Base-by-base conservation (phyloP, 805 yeast genomes). In the Brettanomyces nanus region DNA sequence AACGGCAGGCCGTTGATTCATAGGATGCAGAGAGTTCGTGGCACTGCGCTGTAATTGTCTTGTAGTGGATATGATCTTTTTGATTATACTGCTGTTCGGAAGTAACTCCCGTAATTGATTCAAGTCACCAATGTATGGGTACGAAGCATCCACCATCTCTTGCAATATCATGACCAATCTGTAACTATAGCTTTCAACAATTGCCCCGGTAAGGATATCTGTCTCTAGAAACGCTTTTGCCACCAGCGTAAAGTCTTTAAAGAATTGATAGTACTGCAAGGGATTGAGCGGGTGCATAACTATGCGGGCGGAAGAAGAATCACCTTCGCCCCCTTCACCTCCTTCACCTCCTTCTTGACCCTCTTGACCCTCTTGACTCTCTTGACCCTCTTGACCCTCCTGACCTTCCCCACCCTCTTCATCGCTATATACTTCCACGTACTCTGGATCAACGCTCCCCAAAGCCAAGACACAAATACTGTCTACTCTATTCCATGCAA, bases 111-210 rank as follows among this genome's bases (percentile, higher is more conserved):
- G 65, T 26, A 90, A 55, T 34, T 75, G 70, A 54, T 85, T 85
- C 37, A 76, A 65, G 45, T 87, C 95, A 0, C 86, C 77, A 33
- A 73, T 63, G 45, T 73, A 73, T 2, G 96, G 95, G 25, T 70
- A 66, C 3, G 90, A 89, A 28, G 75, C 79, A 47, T 85, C 95
- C 11, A 87, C 52, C 76, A 85, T 75, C 52, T 84, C 92, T 50
- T 77, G 81, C 43, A 89, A 61, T 27, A 90, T 59, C 48, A 86
- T 63, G 23, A 82, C 70, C 32, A 87, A 59, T 2, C 83, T 75
- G 51, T 86, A 94, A 45, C 69, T 71, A 51, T 86, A 81, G 32
- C 80, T 72, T 38, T 73, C 79, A 9, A 92, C 60, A 46, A 78
- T 81, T 19, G 71, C 52, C 2, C 74, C 57, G 2, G 75, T 68